Conservation (phyloP, 768 basidiomycete species). For the Tubosaeta sp. region DNA sequence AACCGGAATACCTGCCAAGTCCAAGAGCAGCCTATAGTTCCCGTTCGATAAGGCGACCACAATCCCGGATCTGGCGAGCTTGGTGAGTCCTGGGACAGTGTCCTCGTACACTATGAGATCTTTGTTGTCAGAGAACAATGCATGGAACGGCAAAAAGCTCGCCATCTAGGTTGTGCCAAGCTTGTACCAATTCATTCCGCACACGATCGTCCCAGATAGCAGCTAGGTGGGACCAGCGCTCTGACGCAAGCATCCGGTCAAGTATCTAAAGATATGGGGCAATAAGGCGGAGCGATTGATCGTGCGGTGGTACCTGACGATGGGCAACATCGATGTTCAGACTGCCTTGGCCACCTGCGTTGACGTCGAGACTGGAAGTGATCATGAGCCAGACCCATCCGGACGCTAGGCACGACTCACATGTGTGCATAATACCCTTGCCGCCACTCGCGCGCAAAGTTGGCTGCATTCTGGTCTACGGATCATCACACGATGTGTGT, state of each 20-base stretch:
- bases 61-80: constrained; percentile 47
- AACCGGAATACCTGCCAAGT: constrained; percentile 49
- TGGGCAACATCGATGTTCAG: constrained; percentile 54
- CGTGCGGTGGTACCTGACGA: constrained; percentile 51
- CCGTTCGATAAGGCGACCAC: constrained; percentile 61
- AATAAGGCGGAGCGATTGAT: too few species aligned
- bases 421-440: constrained; percentile 38
- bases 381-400: background rate
- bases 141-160: background rate
- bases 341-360: constrained; percentile 43
- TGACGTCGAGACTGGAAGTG: constrained; percentile 36
- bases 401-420: constrained; percentile 9
- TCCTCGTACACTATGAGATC: constrained; percentile 54
- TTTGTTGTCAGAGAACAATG: constrained; percentile 34
- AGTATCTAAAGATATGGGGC: constrained; percentile 40
- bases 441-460: constrained; percentile 57
- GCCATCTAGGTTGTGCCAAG: constrained; percentile 63
- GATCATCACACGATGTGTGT: background rate
- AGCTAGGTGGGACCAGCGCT: constrained; percentile 50
- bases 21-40: constrained; percentile 54
- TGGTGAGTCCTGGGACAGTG: constrained; percentile 41
- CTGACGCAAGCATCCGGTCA: constrained; percentile 46
- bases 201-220: constrained; percentile 40
- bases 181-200: constrained; percentile 41
- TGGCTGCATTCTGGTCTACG: constrained; percentile 21